Percentiles rank a stretch among this genome's conserved stretches.
phyloP scores from a whole-genome alignment of 2,329 filamentous ascomycete genomes.

The Alternaria dauci region DNA sequence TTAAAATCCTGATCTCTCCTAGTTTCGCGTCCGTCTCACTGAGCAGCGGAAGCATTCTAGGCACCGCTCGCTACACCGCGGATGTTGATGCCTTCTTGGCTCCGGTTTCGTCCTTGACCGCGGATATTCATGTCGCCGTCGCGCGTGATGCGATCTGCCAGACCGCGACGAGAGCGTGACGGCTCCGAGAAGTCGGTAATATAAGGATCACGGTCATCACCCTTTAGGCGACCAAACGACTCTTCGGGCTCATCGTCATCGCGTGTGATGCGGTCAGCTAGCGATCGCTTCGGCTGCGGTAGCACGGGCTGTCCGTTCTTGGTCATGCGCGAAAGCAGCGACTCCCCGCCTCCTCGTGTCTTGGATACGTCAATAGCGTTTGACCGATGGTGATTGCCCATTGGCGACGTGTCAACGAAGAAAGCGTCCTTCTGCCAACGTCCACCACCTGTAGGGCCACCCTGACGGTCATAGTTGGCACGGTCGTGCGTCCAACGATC shows the following conservation, averaged over 20 bases:
- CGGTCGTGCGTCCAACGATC: slow-evolving; percentile 45
- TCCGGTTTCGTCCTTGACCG: slow-evolving; percentile 25
- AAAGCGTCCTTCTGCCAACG: slow-evolving; percentile 41
- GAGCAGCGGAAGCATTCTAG: slow-evolving; percentile 20
- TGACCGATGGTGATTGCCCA: slow-evolving; percentile 55
- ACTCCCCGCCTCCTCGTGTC: slow-evolving; percentile 23
- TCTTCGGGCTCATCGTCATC: slow-evolving; percentile 34
- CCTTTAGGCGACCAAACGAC: slow-evolving; percentile 43
- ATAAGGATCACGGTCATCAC: slow-evolving; percentile 37
- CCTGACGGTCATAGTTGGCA: slow-evolving; percentile 34
- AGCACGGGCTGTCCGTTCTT: slow-evolving; percentile 43
- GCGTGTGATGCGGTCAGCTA: slow-evolving; percentile 45
- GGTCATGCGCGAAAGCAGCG: slow-evolving; percentile 45
- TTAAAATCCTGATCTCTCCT: not conserved
- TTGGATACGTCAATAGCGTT: slow-evolving; percentile 52
- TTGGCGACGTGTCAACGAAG: slow-evolving; percentile 49
- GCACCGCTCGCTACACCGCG: slow-evolving; percentile 46
- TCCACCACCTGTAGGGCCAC: slow-evolving; percentile 24
- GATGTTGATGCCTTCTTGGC: slow-evolving; percentile 45
- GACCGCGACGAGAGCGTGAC: slow-evolving; percentile 24
- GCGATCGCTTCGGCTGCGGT: slow-evolving; percentile 32
- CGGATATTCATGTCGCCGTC: slow-evolving; percentile 32
- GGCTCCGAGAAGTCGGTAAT: slow-evolving; percentile 40
- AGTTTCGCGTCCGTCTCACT: not conserved
- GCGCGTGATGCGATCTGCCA: slow-evolving; percentile 36